Conservation (phyloP, 495 filamentous ascomycete species). For the Aspergillus mulundensis region DNA sequence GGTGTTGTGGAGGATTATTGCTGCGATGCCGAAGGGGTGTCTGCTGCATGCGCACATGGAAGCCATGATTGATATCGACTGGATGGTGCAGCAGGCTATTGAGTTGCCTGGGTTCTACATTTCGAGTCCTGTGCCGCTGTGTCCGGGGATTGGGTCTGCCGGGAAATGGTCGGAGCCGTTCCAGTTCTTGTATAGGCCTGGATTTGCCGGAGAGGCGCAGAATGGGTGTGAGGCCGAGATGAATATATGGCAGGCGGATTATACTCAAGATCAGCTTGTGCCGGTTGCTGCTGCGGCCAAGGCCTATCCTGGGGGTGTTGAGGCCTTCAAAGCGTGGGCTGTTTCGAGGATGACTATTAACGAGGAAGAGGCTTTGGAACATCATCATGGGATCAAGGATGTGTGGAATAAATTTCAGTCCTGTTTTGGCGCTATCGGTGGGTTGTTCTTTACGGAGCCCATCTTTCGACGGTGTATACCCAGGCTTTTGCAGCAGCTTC, state of each 20-base stretch:
- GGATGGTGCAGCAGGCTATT: constrained; percentile 14
- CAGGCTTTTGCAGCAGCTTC: constrained; percentile 12
- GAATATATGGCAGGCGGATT: constrained; percentile 9
- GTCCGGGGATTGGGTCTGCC: neutral
- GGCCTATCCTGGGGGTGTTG: constrained; percentile 2
- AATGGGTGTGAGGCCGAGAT: neutral
- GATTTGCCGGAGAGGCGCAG: neutral
- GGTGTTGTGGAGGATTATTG: constrained; percentile 9
- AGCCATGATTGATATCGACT: constrained; percentile 18
- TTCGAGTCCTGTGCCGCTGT: constrained; percentile 3
- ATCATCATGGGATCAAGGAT: constrained; percentile 13
- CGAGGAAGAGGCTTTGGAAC: constrained; percentile 13
- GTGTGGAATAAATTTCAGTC: constrained; percentile 12
- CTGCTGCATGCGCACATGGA: constrained; percentile 17
- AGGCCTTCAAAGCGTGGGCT: constrained; percentile 12
- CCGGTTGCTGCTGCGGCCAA: neutral
- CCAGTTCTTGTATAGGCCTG: constrained; percentile 9
- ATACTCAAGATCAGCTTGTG: constrained; percentile 4
- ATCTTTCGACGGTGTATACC: constrained; percentile 14
- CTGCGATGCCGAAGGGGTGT: constrained; percentile 16
- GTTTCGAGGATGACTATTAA: constrained; percentile 11
- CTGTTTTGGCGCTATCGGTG: constrained; percentile 7
- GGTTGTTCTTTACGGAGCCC: constrained; percentile 12
- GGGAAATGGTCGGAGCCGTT: constrained; percentile 2
- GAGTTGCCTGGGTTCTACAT: constrained; percentile 11